Evolutionary conservation across 2,329 filamentous ascomycete genomes (phyloP).

Genomic region (Curvularia lunata): DNA sequence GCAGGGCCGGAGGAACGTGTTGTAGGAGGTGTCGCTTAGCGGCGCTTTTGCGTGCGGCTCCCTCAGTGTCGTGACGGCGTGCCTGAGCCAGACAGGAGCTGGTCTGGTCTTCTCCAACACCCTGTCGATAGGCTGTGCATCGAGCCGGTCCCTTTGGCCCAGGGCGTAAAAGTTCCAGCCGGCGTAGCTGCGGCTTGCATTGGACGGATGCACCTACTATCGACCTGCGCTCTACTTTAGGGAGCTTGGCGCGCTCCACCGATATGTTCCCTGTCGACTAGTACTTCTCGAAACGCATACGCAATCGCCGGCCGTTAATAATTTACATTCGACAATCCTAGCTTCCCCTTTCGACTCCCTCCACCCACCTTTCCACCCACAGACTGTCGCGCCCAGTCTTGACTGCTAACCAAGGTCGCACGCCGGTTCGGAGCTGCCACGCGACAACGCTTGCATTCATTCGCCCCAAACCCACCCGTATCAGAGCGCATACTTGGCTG

Average conservation of each 20-base stretch:
- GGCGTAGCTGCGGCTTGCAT: constrained; percentile 9
- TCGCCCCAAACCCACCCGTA: neutral
- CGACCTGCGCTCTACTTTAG: constrained; percentile 16
- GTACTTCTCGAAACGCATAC: constrained; percentile 29
- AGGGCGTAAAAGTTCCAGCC: constrained; percentile 1
- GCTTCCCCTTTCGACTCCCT: constrained; percentile 13
- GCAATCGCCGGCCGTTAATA: constrained; percentile 28
- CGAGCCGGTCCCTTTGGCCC: neutral
- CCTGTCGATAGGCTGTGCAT: neutral
- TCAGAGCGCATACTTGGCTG: constrained; percentile 3
- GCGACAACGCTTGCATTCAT: constrained; percentile 5
- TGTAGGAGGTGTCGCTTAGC: constrained; percentile 15
- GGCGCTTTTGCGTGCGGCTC: constrained; percentile 21
- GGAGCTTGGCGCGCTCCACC: constrained; percentile 20
- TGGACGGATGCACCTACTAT: constrained; percentile 16
- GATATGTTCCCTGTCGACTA: constrained; percentile 22
- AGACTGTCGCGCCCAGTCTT: constrained; percentile 9
- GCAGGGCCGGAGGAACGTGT: constrained; percentile 5
- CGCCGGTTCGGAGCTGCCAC: constrained; percentile 17
- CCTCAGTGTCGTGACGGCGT: constrained; percentile 5
- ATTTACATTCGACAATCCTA: constrained; percentile 16
- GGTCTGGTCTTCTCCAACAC: neutral
- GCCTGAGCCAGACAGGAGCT: neutral
- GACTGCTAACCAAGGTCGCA: constrained; percentile 12
- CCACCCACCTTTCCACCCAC: constrained; percentile 1